Percentiles rank a stretch among this genome's conserved stretches.
phyloP scores from a whole-genome alignment of 2,329 filamentous ascomycete genomes.

The Penicillium sp. region DNA sequence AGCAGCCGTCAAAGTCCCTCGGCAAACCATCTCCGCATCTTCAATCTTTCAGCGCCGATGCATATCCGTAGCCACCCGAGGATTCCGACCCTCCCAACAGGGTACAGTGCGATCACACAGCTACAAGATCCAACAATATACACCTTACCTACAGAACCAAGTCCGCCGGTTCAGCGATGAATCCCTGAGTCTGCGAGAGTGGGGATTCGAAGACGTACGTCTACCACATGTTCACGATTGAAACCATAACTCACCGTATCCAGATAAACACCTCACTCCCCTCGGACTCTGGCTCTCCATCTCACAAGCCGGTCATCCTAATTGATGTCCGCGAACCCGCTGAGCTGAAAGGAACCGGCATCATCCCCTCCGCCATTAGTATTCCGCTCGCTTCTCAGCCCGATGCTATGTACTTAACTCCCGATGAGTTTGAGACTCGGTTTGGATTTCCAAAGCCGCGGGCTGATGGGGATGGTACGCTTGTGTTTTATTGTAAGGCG shows the following conservation, averaged over 20 bases:
- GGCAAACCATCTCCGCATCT: slow-evolving; percentile 2
- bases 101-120: neutral
- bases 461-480: slow-evolving; percentile 43
- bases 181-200: slow-evolving; percentile 20
- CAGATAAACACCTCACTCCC: slow-evolving; percentile 38
- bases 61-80: slow-evolving; percentile 15
- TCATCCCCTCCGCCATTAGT: slow-evolving; percentile 75
- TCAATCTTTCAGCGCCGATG: slow-evolving; percentile 7
- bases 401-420: slow-evolving; percentile 70
- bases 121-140: neutral
- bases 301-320: slow-evolving; percentile 33
- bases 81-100: slow-evolving; percentile 8
- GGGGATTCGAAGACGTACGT: slow-evolving; percentile 37
- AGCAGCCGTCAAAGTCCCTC: slow-evolving; percentile 1
- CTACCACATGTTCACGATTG: neutral
- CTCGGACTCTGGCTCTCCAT: slow-evolving; percentile 16
- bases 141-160: slow-evolving; percentile 5
- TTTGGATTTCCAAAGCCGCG: slow-evolving; percentile 71
- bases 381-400: slow-evolving; percentile 72
- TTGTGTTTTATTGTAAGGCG: slow-evolving; percentile 91
- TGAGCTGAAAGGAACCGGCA: slow-evolving; percentile 42
- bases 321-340: slow-evolving; percentile 47
- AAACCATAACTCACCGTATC: neutral
- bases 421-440: slow-evolving; percentile 74
- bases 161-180: slow-evolving; percentile 22